Evolutionary conservation across 2,329 filamentous ascomycete genomes (phyloP).

Genomic region (Xylariaceae sp.): DNA sequence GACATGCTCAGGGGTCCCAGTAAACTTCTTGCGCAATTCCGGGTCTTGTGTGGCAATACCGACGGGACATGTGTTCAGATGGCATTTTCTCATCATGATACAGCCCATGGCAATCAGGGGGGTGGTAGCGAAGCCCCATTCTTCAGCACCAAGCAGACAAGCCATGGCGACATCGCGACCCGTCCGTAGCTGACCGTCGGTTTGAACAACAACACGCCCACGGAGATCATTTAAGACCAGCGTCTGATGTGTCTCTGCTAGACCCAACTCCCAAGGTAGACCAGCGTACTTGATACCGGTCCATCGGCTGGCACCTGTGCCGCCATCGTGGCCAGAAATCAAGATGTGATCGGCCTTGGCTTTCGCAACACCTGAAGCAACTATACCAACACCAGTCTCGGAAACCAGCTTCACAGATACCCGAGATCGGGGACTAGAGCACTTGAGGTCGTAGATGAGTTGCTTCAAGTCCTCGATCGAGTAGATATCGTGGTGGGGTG

Average conservation of each 20-base stretch:
- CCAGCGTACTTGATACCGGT: conserved; percentile 98
- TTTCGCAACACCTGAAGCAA: conserved; percentile 95
- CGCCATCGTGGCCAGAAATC: conserved; percentile 95
- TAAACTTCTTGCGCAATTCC: conserved; percentile 90
- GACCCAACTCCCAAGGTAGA: conserved; percentile 92
- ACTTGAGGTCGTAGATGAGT: conserved; percentile 96
- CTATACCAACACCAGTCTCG: conserved; percentile 94
- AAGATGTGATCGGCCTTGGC: conserved; percentile 95
- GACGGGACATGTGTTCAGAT: conserved; percentile 59
- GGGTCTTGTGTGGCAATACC: conserved; percentile 95
- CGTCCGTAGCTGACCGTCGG: conserved; percentile 89
- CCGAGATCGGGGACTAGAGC: conserved; percentile 84
- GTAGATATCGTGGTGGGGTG: conserved; percentile 97
- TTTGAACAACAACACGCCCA: conserved; percentile 93
- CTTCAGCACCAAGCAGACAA: conserved; percentile 92
- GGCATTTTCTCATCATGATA: conserved; percentile 86
- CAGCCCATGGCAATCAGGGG: conserved; percentile 96
- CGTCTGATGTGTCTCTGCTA: conserved; percentile 95
- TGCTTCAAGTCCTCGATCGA: conserved; percentile 98
- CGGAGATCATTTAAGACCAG: conserved; percentile 92
- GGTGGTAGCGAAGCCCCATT: conserved; percentile 94
- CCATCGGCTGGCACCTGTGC: conserved; percentile 94
- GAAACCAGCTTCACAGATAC: conserved; percentile 97
- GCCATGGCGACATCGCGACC: conserved; percentile 92
- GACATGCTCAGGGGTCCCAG: conserved; percentile 88